These are phyloP conservation scores for Purshia tridentata DNA, from an alignment of 306 rosid species.

Conservation along the genomic window DNA sequence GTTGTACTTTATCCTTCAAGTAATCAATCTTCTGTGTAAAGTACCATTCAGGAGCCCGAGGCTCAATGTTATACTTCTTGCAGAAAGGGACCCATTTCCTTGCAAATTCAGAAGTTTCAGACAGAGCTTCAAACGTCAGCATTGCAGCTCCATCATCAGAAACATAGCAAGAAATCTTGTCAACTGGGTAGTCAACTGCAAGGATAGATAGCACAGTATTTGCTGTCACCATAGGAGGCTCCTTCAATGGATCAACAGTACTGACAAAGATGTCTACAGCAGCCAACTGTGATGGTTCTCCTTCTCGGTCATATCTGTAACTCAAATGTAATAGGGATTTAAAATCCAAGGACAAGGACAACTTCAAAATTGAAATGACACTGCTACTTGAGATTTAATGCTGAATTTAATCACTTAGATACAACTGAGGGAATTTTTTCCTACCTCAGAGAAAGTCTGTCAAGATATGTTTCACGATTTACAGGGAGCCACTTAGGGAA, in stretches of 20 bases:
- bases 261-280: constrained; percentile 97
- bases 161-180: constrained; percentile 95
- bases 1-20: constrained; percentile 88
- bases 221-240: constrained; percentile 98
- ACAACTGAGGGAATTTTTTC: background rate
- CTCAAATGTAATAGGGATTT: constrained; percentile 23
- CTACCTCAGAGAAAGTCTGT: constrained; percentile 85
- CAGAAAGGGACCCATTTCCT: constrained; percentile 94
- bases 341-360: constrained; percentile 23
- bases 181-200: constrained; percentile 94
- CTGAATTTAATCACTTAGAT: background rate
- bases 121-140: constrained; percentile 94
- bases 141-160: constrained; percentile 99
- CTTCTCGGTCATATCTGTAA: constrained; percentile 88
- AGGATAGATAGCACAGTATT: constrained; percentile 94
- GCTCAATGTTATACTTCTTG: constrained; percentile 81
- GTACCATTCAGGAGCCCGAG: constrained; percentile 98
- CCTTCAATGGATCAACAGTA: constrained; percentile 94
- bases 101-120: constrained; percentile 91
- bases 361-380: constrained; percentile 4
- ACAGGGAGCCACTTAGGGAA: constrained; percentile 97
- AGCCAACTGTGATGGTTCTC: constrained; percentile 90
- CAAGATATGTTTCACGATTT: constrained; percentile 95
- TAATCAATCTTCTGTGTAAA: constrained; percentile 94
- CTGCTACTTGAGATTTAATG: constrained; percentile 1